These are phyloP conservation scores for Ichthyophonus hoferi DNA, from an alignment of 208 protist genomes.

Conservation along the genomic window DNA sequence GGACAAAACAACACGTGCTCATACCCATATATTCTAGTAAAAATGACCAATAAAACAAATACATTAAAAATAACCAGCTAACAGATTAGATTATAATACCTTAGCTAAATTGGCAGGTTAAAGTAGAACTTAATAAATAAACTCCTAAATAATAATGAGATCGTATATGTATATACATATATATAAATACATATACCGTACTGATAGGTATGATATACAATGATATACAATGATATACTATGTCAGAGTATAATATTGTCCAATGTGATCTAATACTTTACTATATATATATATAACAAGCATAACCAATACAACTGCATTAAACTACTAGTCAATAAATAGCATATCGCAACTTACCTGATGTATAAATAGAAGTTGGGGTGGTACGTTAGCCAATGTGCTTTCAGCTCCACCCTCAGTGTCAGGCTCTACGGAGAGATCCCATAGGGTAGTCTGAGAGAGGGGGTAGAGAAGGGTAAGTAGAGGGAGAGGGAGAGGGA, in stretches of 20 bases:
- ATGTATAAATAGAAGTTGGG: conserved; percentile 95
- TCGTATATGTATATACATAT: background rate
- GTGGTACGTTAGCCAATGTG: conserved; percentile 55
- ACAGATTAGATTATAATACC: background rate
- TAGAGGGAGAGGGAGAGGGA: no score
- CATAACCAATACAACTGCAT: no score
- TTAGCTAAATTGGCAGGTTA: background rate
- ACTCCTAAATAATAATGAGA: background rate
- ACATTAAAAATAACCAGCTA: background rate
- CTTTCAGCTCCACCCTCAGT: conserved; percentile 71
- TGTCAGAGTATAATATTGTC: no score
- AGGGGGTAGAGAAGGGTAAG: no score
- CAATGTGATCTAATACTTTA: no score
- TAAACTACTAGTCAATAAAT: no score
- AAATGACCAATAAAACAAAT: background rate
- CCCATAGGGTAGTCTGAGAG: conserved; percentile 90
- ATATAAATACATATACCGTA: background rate
- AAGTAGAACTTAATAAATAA: background rate
- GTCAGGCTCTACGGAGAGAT: conserved; percentile 92
- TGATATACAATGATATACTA: no score
- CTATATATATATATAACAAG: no score
- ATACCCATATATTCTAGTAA: no score
- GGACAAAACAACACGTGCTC: background rate
- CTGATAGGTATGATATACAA: no score
- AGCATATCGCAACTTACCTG: no score